Percentiles rank a stretch among this genome's conserved stretches.
phyloP scores from a whole-genome alignment of 2,329 filamentous ascomycete species.

The Teratosphaeriaceae sp. region DNA sequence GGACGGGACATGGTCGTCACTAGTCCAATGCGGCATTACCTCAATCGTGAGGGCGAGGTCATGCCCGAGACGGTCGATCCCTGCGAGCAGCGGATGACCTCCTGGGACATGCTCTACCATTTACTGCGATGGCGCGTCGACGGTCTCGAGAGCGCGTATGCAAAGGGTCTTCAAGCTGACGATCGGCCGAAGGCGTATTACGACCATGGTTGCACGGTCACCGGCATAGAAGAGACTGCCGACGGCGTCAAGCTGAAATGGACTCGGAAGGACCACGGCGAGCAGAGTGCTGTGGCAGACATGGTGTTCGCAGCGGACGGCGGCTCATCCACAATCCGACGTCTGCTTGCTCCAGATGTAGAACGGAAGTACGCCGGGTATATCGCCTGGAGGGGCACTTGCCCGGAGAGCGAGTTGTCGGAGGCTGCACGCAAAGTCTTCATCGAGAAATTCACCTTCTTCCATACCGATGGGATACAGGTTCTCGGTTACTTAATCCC shows the following conservation, averaged over 20 bases:
- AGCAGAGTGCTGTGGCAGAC: slow-evolving; percentile 24
- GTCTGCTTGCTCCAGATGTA: slow-evolving; percentile 20
- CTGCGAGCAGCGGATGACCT: slow-evolving; percentile 40
- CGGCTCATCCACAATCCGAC: slow-evolving; percentile 22
- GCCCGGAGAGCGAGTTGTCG: slow-evolving; percentile 30
- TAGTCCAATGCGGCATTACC: slow-evolving; percentile 22
- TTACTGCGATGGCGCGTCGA: slow-evolving; percentile 42
- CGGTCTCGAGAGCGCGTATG: slow-evolving; percentile 27
- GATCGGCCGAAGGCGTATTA: slow-evolving; percentile 19
- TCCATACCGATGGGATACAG: slow-evolving; percentile 31
- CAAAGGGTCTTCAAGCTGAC: slow-evolving; percentile 13
- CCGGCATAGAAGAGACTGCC: slow-evolving; percentile 15
- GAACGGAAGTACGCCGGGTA: slow-evolving; percentile 27
- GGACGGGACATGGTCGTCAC: slow-evolving; percentile 27
- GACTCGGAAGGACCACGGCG: slow-evolving; percentile 18
- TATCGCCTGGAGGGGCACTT: slow-evolving; percentile 27
- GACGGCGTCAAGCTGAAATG: slow-evolving; percentile 21
- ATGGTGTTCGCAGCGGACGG: slow-evolving; percentile 42
- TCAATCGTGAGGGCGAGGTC: slow-evolving; percentile 22
- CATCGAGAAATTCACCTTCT: slow-evolving; percentile 36
- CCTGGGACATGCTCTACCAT: slow-evolving; percentile 43
- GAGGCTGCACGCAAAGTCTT: slow-evolving; percentile 26
- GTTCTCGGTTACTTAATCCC: slow-evolving; percentile 42
- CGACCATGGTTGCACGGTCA: slow-evolving; percentile 27
- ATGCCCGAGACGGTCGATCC: slow-evolving; percentile 24